A percentile compares a stretch with the other conserved stretches of the same genome.
These are phyloP conservation scores for Phaeosphaeria sp. DNA, from an alignment of 2,329 filamentous ascomycete genomes.

Conservation along the genomic window DNA sequence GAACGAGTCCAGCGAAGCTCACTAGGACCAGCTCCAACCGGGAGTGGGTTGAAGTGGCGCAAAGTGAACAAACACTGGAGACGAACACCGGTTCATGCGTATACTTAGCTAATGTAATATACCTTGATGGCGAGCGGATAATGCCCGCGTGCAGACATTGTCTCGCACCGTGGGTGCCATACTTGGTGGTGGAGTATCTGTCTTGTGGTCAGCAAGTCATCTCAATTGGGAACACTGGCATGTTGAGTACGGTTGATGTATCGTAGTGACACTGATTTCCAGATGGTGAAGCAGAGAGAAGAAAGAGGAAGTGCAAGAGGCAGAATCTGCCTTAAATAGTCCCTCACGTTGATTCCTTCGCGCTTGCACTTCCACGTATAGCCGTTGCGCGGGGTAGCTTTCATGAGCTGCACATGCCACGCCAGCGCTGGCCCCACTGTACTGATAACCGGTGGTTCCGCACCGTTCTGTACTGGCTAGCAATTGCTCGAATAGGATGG, in stretches of 20 bases:
- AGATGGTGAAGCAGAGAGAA: not conserved
- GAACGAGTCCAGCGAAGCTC: conserved; percentile 52
- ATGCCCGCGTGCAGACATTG: conserved; percentile 40
- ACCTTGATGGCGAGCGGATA: conserved; percentile 47
- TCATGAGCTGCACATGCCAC: not conserved
- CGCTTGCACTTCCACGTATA: conserved; percentile 21
- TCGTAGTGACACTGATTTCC: not conserved
- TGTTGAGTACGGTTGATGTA: conserved; percentile 7
- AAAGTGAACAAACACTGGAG: conserved; percentile 18
- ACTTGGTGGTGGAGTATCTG: conserved; percentile 32
- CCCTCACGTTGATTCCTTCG: conserved; percentile 9
- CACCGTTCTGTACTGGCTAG: not conserved
- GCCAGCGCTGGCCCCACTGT: conserved; percentile 1
- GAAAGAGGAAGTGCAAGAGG: conserved; percentile 4
- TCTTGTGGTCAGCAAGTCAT: conserved; percentile 26
- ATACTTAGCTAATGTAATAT: conserved; percentile 48
- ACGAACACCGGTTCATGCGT: conserved; percentile 53
- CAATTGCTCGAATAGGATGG: not conserved
- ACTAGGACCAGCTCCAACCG: not conserved
- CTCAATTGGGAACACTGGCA: conserved; percentile 19
- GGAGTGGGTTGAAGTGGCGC: not conserved
- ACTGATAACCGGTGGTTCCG: conserved; percentile 1
- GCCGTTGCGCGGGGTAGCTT: conserved; percentile 36
- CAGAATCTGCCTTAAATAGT: conserved; percentile 26
- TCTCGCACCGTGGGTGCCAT: conserved; percentile 40